Evolutionary conservation across 2,329 filamentous ascomycete species (phyloP).

Genomic region (Calonectria pauciramosa): DNA sequence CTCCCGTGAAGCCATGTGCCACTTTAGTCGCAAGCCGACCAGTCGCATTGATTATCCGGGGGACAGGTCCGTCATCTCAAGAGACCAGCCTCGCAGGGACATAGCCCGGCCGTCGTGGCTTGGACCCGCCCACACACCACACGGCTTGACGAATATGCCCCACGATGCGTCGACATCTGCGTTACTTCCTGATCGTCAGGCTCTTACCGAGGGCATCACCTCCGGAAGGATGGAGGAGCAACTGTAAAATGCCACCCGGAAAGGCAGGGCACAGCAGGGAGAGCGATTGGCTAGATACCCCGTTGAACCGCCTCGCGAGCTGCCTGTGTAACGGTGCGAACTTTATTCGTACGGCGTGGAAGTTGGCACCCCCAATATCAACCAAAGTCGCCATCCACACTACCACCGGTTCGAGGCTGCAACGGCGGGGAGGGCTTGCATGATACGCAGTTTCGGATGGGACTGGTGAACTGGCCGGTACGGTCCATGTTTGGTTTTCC

Average conservation of each 20-base stretch:
- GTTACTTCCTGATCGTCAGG: neutral
- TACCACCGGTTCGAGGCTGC: conserved; percentile 28
- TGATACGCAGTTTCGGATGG: conserved; percentile 34
- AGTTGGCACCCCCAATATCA: neutral
- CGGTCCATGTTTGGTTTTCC: conserved; percentile 14
- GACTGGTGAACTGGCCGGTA: conserved; percentile 30
- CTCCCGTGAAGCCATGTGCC: conserved; percentile 1
- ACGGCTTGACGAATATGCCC: conserved; percentile 11
- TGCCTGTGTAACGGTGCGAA: conserved; percentile 28
- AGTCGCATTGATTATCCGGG: conserved; percentile 16
- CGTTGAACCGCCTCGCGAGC: conserved; percentile 6
- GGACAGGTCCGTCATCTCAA: conserved; percentile 6
- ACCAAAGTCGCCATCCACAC: conserved; percentile 2
- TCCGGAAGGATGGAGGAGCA: neutral
- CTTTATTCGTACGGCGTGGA: conserved; percentile 16
- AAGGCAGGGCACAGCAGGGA: neutral
- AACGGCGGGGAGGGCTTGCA: conserved; percentile 27
- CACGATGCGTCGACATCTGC: neutral
- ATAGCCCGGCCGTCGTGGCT: conserved; percentile 18
- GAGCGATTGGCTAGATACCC: conserved; percentile 23
- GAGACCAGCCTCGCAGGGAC: neutral
- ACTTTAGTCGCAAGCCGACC: neutral
- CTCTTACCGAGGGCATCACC: neutral
- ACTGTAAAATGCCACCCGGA: neutral
- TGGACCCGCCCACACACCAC: conserved; percentile 15